Base-by-base conservation (phyloP, 768 basidiomycete genomes). In the Megacollybia marginata region DNA sequence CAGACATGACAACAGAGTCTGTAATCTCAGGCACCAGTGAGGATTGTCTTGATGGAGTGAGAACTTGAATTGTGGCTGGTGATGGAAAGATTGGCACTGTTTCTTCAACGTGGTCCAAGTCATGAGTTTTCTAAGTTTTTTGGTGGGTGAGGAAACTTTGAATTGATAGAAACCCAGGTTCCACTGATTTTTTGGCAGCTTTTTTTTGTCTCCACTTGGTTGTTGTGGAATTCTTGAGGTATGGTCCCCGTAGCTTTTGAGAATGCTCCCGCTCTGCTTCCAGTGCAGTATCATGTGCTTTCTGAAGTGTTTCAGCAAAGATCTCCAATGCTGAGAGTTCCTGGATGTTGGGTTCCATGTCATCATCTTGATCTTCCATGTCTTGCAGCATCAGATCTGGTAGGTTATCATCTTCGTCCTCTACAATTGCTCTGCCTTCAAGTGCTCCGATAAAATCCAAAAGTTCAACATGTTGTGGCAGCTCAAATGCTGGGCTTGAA, bases 341-440 rank as follows among this genome's bases (percentile, higher is more conserved):
- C 35, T 36, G 35, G 10, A 36, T 36, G 10, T 36, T 16, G 10
- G 10, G 10, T 36, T 36, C 35, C 35, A 10, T 16, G 10, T 36
- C 35, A 10, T 36, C 58, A 55, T 50, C 46, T 72, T 10, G 16
- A 10, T 36, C 35, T 36, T 36, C 35, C 10, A 10, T 10, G 16
- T 36, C 35, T n/a, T n/a, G n/a, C n/a, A n/a, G n/a, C n/a, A n/a
- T n/a, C n/a, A n/a, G n/a, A n/a, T n/a, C n/a, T n/a, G n/a, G n/a
- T n/a, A n/a, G n/a, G 16, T 10, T 71, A 12, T 72, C 63, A 5
- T 75, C 73, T 53, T 66, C 73, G n/a, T 72, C 73, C 10, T n/a
- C n/a, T n/a, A n/a, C n/a, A n/a, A n/a, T n/a, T n/a, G n/a, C n/a
- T n/a, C n/a, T n/a, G n/a, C n/a, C n/a, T n/a, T n/a, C n/a, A n/a